phyloP scores from a whole-genome alignment of 345 rosid species.

The Mallotus nudiflorus region DNA sequence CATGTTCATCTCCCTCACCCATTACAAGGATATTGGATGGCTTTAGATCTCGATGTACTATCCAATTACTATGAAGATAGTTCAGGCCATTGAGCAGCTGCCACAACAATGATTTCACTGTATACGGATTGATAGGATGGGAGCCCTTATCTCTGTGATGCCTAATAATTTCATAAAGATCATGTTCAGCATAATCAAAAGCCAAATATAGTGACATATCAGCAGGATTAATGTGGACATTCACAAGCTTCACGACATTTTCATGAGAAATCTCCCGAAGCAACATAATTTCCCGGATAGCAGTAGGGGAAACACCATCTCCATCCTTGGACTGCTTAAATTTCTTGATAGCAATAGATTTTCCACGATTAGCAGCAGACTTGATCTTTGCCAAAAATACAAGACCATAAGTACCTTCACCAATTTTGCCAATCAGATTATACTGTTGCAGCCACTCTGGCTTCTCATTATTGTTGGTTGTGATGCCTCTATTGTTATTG shows the following conservation, averaged over 20 bases:
- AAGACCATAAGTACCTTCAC: constrained; percentile 99
- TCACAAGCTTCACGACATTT: constrained; percentile 96
- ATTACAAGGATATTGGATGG: constrained; percentile 98
- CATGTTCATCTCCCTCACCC: constrained; percentile 98
- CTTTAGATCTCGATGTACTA: constrained; percentile 94
- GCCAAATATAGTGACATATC: constrained; percentile 98
- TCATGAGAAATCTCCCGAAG: constrained; percentile 93
- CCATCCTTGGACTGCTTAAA: constrained; percentile 99
- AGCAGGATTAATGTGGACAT: constrained; percentile 90
- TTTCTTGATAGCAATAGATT: constrained; percentile 93
- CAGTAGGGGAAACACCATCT: constrained; percentile 99
- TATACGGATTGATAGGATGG: constrained; percentile 68
- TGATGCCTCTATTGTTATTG: constrained; percentile 28
- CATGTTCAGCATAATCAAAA: constrained; percentile 93
- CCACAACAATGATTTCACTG: constrained; percentile 94
- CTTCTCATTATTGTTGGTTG: constrained; percentile 44
- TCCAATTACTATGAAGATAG: constrained; percentile 98
- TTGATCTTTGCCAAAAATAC: constrained; percentile 91
- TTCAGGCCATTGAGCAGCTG: constrained; percentile 97
- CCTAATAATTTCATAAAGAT: constrained; percentile 91
- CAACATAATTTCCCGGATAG: constrained; percentile 98
- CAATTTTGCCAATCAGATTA: constrained; percentile 96
- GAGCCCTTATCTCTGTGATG: constrained; percentile 84
- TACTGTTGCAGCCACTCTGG: constrained; percentile 99
- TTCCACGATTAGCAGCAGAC: constrained; percentile 71